These are phyloP conservation scores for Plectranthus barbatus DNA, from an alignment of 257 asterid species.

Conservation along the genomic window DNA sequence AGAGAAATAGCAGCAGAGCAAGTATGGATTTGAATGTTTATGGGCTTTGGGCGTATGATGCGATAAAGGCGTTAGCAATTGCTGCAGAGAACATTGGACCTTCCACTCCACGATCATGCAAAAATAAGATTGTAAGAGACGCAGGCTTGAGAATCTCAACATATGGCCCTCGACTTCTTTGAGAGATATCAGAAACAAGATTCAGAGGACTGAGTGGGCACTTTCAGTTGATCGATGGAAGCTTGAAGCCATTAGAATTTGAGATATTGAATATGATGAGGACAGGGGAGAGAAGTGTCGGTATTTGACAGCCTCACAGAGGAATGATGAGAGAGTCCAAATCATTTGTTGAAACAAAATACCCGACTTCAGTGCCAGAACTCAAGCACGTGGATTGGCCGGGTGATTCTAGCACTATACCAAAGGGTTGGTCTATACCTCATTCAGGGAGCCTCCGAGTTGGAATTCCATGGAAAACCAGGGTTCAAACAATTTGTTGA, in stretches of 20 bases:
- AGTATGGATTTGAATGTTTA: slow-evolving; percentile 31
- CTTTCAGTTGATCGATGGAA: slow-evolving; percentile 26
- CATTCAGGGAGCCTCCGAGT: slow-evolving; percentile 18
- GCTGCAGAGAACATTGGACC: slow-evolving; percentile 34
- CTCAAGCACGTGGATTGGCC: slow-evolving; percentile 50
- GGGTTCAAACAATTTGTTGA: slow-evolving; percentile 39
- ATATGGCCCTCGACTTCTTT: slow-evolving; percentile 25
- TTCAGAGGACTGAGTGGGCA: slow-evolving; percentile 40
- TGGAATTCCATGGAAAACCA: slow-evolving; percentile 33
- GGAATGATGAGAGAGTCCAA: slow-evolving; percentile 19
- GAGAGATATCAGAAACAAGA: slow-evolving; percentile 16
- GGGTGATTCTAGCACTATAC: slow-evolving; percentile 30
- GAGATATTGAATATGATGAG: slow-evolving; percentile 44
- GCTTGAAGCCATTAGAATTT: slow-evolving; percentile 18
- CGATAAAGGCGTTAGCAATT: slow-evolving; percentile 38
- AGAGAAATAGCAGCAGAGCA: slow-evolving; percentile 10
- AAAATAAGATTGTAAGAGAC: background rate
- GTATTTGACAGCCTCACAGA: slow-evolving; percentile 32
- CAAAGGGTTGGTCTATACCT: slow-evolving; percentile 36
- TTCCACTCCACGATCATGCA: background rate
- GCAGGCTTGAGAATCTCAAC: slow-evolving; percentile 7
- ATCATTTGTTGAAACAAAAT: background rate
- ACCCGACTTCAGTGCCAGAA: slow-evolving; percentile 11
- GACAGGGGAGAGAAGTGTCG: slow-evolving; percentile 30
- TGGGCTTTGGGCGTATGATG: slow-evolving; percentile 55